Evolutionary conservation across 768 basidiomycete genomes (phyloP).

Genomic region (Pleurotus cornucopiae): DNA sequence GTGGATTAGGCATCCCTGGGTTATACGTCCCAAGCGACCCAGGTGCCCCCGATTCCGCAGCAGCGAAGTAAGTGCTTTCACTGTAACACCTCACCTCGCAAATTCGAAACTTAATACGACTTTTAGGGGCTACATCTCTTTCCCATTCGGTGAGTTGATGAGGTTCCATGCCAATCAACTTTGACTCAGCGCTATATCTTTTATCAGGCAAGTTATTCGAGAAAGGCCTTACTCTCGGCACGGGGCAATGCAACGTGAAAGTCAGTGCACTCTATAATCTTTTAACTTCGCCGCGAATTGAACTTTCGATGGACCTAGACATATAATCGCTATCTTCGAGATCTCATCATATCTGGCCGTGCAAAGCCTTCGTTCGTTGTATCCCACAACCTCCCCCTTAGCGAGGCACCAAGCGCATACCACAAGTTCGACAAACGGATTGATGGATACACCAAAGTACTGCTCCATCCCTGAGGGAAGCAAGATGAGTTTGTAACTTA

Average conservation of each 20-base stretch:
- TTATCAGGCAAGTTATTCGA: constrained; percentile 40
- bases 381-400: constrained; percentile 46
- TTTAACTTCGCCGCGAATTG: not conserved
- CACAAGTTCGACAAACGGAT: constrained; percentile 50
- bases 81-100: not conserved
- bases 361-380: constrained; percentile 55
- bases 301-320: constrained; percentile 21
- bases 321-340: constrained; percentile 51
- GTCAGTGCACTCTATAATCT: constrained; percentile 16
- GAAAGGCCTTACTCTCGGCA: constrained; percentile 50
- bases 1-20: constrained; percentile 55
- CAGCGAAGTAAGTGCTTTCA: constrained; percentile 33
- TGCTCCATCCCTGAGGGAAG: constrained; percentile 39
- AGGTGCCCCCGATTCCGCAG: constrained; percentile 48
- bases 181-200: not conserved
- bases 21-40: constrained; percentile 55
- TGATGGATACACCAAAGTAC: constrained; percentile 51
- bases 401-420: constrained; percentile 46
- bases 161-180: no score
- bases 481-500: not conserved
- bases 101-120: not conserved
- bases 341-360: constrained; percentile 48
- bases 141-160: constrained; percentile 38
- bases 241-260: constrained; percentile 56
- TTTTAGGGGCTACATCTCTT: constrained; percentile 43